phyloP scores from a whole-genome alignment of 1,139 yeast species.

The Pichia sp. region DNA sequence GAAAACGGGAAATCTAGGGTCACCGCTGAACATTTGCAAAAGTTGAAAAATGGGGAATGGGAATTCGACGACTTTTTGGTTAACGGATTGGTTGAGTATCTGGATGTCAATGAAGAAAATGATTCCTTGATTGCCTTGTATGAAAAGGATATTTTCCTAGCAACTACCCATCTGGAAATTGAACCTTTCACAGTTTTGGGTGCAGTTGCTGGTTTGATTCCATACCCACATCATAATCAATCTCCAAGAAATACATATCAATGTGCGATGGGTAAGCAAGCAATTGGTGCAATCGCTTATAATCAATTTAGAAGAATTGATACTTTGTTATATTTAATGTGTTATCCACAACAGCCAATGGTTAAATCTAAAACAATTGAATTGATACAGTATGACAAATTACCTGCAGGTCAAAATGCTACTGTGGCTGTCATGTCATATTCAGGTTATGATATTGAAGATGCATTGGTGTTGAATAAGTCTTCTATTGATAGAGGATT shows the following conservation, averaged over 20 bases:
- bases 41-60: slow-evolving; percentile 65
- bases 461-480: slow-evolving; percentile 91
- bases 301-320: slow-evolving; percentile 95
- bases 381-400: slow-evolving; percentile 86
- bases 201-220: slow-evolving; percentile 97
- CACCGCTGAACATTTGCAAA: slow-evolving; percentile 59
- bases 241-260: slow-evolving; percentile 98
- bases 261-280: slow-evolving; percentile 99
- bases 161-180: slow-evolving; percentile 86
- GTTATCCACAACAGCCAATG: slow-evolving; percentile 98
- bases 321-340: slow-evolving; percentile 89
- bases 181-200: slow-evolving; percentile 96
- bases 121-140: slow-evolving; percentile 91
- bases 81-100: slow-evolving; percentile 86
- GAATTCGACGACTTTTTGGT: slow-evolving; percentile 83
- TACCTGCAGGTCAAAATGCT: slow-evolving; percentile 99
- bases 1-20: slow-evolving; percentile 69
- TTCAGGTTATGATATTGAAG: slow-evolving; percentile 98
- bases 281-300: slow-evolving; percentile 97
- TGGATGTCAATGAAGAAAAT: slow-evolving; percentile 97
- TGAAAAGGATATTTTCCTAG: slow-evolving; percentile 55
- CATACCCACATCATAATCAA: slow-evolving; percentile 99
- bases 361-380: slow-evolving; percentile 97
- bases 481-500: slow-evolving; percentile 94
- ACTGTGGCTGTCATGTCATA: slow-evolving; percentile 99